These are phyloP conservation scores for Phylloboletellus chloephorus DNA, from an alignment of 1,284 basidiomycete genomes.

Conservation along the genomic window DNA sequence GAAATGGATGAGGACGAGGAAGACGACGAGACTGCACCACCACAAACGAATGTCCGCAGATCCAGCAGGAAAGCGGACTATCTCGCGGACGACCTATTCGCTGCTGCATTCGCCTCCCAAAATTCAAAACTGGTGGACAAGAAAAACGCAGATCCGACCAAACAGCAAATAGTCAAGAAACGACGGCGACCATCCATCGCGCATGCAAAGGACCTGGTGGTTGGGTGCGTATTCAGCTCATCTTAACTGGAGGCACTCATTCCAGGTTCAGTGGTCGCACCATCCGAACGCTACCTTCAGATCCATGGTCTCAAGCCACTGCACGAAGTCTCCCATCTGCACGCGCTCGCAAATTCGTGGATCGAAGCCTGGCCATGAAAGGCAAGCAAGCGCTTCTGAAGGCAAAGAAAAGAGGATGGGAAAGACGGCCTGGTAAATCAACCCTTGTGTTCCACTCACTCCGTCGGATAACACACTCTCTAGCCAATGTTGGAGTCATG, in stretches of 20 bases:
- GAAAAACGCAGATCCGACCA: slow-evolving; percentile 9
- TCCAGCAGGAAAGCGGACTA: slow-evolving; percentile 30
- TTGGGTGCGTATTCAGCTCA: slow-evolving; percentile 21
- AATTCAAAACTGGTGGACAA: slow-evolving; percentile 15
- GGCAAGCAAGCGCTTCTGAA: slow-evolving; percentile 24
- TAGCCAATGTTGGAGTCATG: slow-evolving; percentile 31
- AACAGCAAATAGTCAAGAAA: slow-evolving; percentile 21
- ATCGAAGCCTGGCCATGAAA: slow-evolving; percentile 31
- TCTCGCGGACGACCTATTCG: slow-evolving; percentile 47
- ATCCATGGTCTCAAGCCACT: slow-evolving; percentile 20
- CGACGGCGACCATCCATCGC: slow-evolving; percentile 16
- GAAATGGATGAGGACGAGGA: slow-evolving; percentile 14
- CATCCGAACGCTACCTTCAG: slow-evolving; percentile 29
- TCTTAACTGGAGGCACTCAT: slow-evolving; percentile 1
- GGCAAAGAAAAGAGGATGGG: slow-evolving; percentile 38
- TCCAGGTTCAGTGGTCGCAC: slow-evolving; percentile 24
- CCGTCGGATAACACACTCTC: slow-evolving; percentile 2
- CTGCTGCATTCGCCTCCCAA: slow-evolving; percentile 39
- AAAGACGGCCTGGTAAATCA: slow-evolving; percentile 38
- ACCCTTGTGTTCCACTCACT: not conserved
- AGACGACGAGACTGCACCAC: slow-evolving; percentile 2
- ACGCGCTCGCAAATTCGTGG: slow-evolving; percentile 26
- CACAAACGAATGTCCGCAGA: slow-evolving; percentile 3
- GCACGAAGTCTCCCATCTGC: slow-evolving; percentile 28
- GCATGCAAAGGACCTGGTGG: slow-evolving; percentile 24